phyloP scores from a whole-genome alignment of 208 protist species.

The Angomonas desouzai region DNA sequence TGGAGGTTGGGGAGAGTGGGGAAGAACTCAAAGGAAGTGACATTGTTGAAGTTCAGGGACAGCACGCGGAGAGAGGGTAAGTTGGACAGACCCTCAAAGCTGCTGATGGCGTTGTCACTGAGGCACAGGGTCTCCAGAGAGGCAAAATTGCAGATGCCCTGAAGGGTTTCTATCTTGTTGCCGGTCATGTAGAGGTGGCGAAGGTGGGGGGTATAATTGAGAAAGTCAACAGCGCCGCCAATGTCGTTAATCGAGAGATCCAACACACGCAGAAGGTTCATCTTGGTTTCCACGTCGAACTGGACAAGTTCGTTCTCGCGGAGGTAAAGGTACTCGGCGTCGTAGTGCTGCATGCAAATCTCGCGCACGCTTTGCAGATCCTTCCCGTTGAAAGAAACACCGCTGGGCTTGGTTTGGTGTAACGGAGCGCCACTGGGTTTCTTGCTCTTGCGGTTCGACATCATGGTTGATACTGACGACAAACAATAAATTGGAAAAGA shows the following conservation, averaged over 20 bases:
- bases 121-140: conserved; percentile 88
- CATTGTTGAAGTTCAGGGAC: conserved; percentile 92
- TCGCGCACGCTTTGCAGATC: conserved; percentile 77
- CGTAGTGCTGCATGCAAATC: conserved; percentile 65
- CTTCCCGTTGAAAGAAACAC: conserved; percentile 82
- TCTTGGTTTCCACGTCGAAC: conserved; percentile 78
- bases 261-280: conserved; percentile 85
- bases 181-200: conserved; percentile 92
- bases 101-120: conserved; percentile 89
- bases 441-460: conserved; percentile 1
- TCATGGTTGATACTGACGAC: conserved; percentile 2
- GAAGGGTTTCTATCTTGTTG: conserved; percentile 88
- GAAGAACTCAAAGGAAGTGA: conserved; percentile 84
- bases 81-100: conserved; percentile 85
- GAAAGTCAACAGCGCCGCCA: conserved; percentile 78
- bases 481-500: conserved; percentile 5
- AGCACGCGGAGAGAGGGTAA: conserved; percentile 87
- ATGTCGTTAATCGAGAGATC: conserved; percentile 93
- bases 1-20: conserved; percentile 82
- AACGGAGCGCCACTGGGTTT: conserved; percentile 24
- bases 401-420: conserved; percentile 54
- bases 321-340: conserved; percentile 89
- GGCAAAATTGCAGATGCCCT: conserved; percentile 73
- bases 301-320: conserved; percentile 87
- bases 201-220: conserved; percentile 69